These are phyloP conservation scores for Tricholoma flavovirens DNA, from an alignment of 768 basidiomycete genomes.

Conservation along the genomic window DNA sequence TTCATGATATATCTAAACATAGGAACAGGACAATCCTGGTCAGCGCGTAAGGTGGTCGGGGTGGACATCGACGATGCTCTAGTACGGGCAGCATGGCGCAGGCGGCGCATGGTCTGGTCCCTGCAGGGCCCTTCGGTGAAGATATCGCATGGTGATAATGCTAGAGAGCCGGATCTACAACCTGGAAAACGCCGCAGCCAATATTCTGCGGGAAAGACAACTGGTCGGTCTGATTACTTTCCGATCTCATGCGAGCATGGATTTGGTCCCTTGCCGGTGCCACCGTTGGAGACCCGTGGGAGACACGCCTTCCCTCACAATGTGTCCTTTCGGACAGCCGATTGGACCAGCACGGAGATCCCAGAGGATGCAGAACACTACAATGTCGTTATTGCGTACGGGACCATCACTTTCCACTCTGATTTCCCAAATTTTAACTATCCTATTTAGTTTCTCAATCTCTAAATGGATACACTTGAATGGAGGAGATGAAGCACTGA, in stretches of 20 bases:
- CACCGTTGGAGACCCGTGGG: slow-evolving; percentile 29
- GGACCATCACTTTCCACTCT: slow-evolving; percentile 1
- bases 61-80: slow-evolving; percentile 82
- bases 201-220: not conserved
- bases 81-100: slow-evolving; percentile 70
- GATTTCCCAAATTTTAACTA: not conserved
- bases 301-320: slow-evolving; percentile 70
- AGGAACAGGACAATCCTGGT: slow-evolving; percentile 53
- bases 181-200: slow-evolving; percentile 24
- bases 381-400: slow-evolving; percentile 77
- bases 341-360: slow-evolving; percentile 62
- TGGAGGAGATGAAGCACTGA: slow-evolving; percentile 67
- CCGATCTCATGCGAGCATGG: slow-evolving; percentile 72
- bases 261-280: slow-evolving; percentile 70
- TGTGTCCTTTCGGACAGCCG: slow-evolving; percentile 59
- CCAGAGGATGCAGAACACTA: slow-evolving; percentile 58
- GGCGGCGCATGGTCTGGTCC: slow-evolving; percentile 68
- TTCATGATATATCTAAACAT: slow-evolving; percentile 1
- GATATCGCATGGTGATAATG: not conserved
- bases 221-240: slow-evolving; percentile 48
- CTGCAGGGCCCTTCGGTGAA: slow-evolving; percentile 40
- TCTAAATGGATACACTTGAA: slow-evolving; percentile 94
- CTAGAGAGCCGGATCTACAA: slow-evolving; percentile 5
- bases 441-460: slow-evolving; percentile 60
- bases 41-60: slow-evolving; percentile 64